Evolutionary conservation across 2,329 filamentous ascomycete species (phyloP), one percentile per base, ranked within the genome.

Genomic region (Drechslerella coelobrocha): DNA sequence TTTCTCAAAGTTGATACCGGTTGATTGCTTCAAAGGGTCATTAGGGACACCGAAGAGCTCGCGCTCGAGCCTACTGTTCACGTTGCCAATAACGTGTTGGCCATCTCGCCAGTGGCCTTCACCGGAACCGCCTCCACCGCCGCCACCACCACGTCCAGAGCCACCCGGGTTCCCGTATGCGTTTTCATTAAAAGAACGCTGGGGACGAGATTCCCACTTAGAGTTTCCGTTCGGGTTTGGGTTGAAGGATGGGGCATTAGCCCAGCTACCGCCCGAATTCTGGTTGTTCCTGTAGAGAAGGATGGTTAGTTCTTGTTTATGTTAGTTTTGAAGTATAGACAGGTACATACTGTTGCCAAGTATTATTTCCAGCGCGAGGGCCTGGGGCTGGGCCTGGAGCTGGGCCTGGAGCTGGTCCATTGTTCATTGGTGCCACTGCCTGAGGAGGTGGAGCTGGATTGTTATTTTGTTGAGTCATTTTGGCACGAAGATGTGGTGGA

Each of bases 1-100:
- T 85, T 99, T 99, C 83, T 96, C 89, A 79, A 99, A 99, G 86
- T 99, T 99, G 89, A 99, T 97, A 81, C 94, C 94, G 31, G 92
- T 97, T 78, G 95, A 90, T 80, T 96, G 90, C 85, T 97, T 97
- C 75, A 89, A 87, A 73, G 93, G 91, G 78, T 97, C 94, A 80
- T 97, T 93, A 76, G 88, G 83, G 54, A 89, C 84, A 78, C 94
- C 94, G 79, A 97, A 99, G 56, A 99, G 89, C 79, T 99, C 94
- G 76, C 92, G 92, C 85, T 99, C 94, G 50, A 96, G 75, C 76
- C 93, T 92, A 74, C 88, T 85, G 83, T 97, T 97, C 76, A 88
- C 80, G 73, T 92, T 91, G 66, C 94, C 94, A 71, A 93, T 86
- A 76, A 97, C 83, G 83, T 99, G 94, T 85, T 97, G 96, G 81